Evolutionary conservation across 164 flowering plant species (phyloP).

Genomic region (Brasenia schreberi): DNA sequence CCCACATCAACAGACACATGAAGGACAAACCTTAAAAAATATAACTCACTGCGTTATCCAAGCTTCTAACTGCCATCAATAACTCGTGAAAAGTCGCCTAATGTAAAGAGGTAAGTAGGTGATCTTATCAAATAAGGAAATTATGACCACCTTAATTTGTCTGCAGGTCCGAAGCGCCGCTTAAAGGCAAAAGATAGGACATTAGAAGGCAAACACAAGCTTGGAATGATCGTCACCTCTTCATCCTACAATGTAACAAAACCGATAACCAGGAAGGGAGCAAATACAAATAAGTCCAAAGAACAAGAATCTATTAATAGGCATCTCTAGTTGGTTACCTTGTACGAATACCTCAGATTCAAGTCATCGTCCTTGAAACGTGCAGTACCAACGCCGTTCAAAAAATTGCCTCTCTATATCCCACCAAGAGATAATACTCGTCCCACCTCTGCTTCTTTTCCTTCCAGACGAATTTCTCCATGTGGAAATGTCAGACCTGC

Average conservation of each 20-base stretch:
- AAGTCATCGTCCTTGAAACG: slow-evolving; percentile 45
- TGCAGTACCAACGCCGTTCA: slow-evolving; percentile 73
- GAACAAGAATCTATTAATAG: not conserved
- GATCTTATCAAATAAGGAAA: not conserved
- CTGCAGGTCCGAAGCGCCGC: slow-evolving; percentile 62
- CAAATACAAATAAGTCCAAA: not conserved
- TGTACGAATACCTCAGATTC: slow-evolving; percentile 63
- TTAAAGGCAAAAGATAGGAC: slow-evolving; percentile 79
- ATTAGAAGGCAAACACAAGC: slow-evolving; percentile 77
- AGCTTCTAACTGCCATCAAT: no score
- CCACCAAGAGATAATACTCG: slow-evolving; percentile 48
- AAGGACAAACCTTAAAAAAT: no score
- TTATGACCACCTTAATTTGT: slow-evolving; percentile 64
- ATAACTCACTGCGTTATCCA: no score
- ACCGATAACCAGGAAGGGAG: not conserved
- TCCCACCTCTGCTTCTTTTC: slow-evolving; percentile 55
- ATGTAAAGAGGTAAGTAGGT: no score
- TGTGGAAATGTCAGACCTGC: slow-evolving; percentile 70
- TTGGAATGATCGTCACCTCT: slow-evolving; percentile 69
- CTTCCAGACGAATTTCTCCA: slow-evolving; percentile 80
- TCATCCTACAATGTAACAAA: slow-evolving; percentile 52
- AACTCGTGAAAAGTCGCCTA: no score
- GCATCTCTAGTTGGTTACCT: slow-evolving; percentile 28
- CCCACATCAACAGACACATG: no score
- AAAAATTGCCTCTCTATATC: slow-evolving; percentile 38